Conservation (phyloP, 192 early-diverging fungal species). For the Coemansia sp. region DNA sequence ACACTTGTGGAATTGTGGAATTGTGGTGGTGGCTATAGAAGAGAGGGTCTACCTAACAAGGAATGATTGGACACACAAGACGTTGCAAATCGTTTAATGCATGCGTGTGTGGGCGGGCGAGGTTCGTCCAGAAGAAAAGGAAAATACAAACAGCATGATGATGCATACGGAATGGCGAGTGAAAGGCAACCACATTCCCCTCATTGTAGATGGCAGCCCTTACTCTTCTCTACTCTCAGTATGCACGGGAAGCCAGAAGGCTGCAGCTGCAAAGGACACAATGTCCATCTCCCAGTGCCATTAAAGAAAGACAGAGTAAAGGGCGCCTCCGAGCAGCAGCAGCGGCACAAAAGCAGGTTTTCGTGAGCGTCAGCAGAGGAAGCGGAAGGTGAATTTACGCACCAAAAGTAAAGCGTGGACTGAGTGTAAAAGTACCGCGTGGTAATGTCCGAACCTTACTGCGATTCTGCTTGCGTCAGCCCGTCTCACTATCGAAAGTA, state of each 20-base stretch:
- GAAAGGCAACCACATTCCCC: neutral
- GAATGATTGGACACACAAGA: neutral
- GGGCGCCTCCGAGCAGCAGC: constrained; percentile 1
- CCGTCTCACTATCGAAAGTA: neutral
- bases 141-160: constrained; percentile 1
- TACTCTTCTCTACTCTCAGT: neutral
- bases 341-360: constrained; percentile 4
- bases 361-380: neutral
- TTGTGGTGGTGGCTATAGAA: neutral
- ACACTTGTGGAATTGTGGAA: constrained; percentile 1
- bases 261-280: neutral
- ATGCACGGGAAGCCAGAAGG: constrained; percentile 4
- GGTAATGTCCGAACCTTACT: constrained; percentile 1
- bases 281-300: neutral
- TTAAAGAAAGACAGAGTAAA: neutral
- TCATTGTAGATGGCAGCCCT: neutral
- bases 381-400: neutral
- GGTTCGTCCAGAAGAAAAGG: neutral
- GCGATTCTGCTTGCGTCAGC: constrained; percentile 7
- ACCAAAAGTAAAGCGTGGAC: constrained; percentile 1
- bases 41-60: neutral
- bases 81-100: constrained; percentile 5
- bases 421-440: neutral
- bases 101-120: constrained; percentile 3
- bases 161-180: neutral